Base-by-base conservation (phyloP, 2,329 filamentous ascomycete species). In the Penicillium fuscoglaucum region DNA sequence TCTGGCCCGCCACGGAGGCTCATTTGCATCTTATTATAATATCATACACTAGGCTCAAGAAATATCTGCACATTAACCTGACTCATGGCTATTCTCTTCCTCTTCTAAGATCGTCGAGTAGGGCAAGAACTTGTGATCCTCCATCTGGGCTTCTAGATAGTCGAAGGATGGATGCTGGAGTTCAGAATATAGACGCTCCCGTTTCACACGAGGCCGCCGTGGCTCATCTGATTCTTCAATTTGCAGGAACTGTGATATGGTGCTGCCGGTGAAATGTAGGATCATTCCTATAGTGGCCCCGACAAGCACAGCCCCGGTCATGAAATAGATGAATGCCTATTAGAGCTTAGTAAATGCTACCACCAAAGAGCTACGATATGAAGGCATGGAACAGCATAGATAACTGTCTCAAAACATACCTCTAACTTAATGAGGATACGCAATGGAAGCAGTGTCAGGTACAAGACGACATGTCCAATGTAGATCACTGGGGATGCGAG, bases 201-300 rank as follows among this genome's bases (percentile, higher is more conserved):
- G 43, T n/a, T 58, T 58, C 50, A 53, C 43, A 17, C 35, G 43
- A 48, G 35, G 35, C 21, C n/a, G 43, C 17, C 2, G 33, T 41
- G 54, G 26, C 45, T 39, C 51, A 29, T 37, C 63, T 24, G 74
- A 56, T 7, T 49, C 50, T 29, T 71, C 33, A 74, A 62, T 52
- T 35, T 72, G 66, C 37, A 83, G 69, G 2, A 80, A 65, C 1
- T 83, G 79, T 6, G 83, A 80, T 52, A 90, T 72, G 57, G 83
- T 68, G 57, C 77, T 79, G 58, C 86, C 87, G 19, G 80, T 79
- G 53, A 84, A 74, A 67, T 84, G 82, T 44, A 92, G 73, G 19
- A 83, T 63, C 51, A 86, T 72, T 52, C 89, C 90, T 29, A 86
- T 78, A 12, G 84, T 51, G 52, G 87, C 75, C n/a, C 90, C 90